These are phyloP conservation scores for Symbiodinium natans DNA, from an alignment of 73 alveolate species.

Conservation along the genomic window DNA sequence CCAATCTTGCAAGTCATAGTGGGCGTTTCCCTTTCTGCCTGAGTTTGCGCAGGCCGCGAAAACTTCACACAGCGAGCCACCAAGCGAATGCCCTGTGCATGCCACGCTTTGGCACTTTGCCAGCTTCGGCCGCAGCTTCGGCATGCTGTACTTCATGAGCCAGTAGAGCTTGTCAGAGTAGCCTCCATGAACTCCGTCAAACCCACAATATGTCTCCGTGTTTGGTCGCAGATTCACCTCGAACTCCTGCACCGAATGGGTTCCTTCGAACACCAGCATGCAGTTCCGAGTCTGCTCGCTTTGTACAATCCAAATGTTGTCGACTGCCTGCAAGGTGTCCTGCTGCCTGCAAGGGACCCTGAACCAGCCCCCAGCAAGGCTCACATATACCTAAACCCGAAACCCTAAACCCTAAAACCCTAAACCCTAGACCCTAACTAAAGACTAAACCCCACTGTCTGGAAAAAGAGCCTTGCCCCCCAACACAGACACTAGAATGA, in stretches of 20 bases:
- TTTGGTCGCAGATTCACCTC: neutral
- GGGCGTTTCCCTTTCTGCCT: neutral
- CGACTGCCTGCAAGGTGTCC: slow-evolving; percentile 62
- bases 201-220: slow-evolving; percentile 40
- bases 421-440: too few relatives aligned
- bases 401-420: too few relatives aligned
- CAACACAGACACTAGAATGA: too few relatives aligned
- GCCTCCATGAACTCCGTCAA: slow-evolving; percentile 19
- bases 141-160: slow-evolving; percentile 62
- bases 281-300: slow-evolving; percentile 11
- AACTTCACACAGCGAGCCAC: neutral
- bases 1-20: neutral
- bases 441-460: too few relatives aligned
- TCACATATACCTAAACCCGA: too few relatives aligned
- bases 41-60: slow-evolving; percentile 5
- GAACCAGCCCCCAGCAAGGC: too few relatives aligned
- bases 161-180: slow-evolving; percentile 73
- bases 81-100: neutral
- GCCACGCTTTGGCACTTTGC: slow-evolving; percentile 27
- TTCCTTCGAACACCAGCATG: slow-evolving; percentile 43
- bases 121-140: slow-evolving; percentile 21
- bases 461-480: too few relatives aligned
- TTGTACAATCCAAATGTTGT: slow-evolving; percentile 55
- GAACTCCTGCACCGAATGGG: slow-evolving; percentile 33
- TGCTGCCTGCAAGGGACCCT: slow-evolving; percentile 53